Base-by-base conservation (phyloP, 164 flowering plant species). In the Cinnamomum chago region DNA sequence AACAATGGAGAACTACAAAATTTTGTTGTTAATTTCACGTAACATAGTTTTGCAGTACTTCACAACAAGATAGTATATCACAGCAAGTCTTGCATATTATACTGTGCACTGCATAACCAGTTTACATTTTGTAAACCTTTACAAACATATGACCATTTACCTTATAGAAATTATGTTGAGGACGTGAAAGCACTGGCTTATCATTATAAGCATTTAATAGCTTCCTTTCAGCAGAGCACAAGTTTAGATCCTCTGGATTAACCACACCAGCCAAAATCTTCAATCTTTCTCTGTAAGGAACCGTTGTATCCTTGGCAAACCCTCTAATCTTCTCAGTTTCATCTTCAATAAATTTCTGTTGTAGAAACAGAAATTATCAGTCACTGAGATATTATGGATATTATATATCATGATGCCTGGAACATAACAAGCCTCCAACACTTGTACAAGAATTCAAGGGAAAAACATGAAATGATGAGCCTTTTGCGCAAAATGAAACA, bases 181-280 rank as follows among this genome's bases (percentile, higher is more conserved):
- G 99, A 58, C 98, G 97, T 23, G 99, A 96, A 62, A 96, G 98
- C 68, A 96, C 99, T 2, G 99, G 99, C 81, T 94, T 94, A 73
- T 94, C 97, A 71, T 94, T 96, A 76, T 94, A 96, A 71, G 95
- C 93, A 65, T 84, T 76, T 50, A 96, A 64, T 27, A 96, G 98
- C 85, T 92, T 96, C 80, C 73, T 92, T 74, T 96, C 99, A 6
- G 98, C 73, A 74, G 94, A 85, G 77, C 84, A 85, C 75, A 95
- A 74, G 40, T 78, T 83, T 67, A 96, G 90, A 51, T 92, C 98
- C 33, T 96, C 99, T 20, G 97, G 95, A 79, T 94, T 96, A 30
- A 86, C 92, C 76, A 92, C 80, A 2, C 94, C 90, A 62, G 92
- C 91, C 91, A 90, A 79, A 67, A 96, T 90, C 84, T 96, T 96